Evolutionary conservation across 116 monocot species (phyloP), one percentile per base, ranked within the genome.

Genomic region (Phalaenopsis hybrid): DNA sequence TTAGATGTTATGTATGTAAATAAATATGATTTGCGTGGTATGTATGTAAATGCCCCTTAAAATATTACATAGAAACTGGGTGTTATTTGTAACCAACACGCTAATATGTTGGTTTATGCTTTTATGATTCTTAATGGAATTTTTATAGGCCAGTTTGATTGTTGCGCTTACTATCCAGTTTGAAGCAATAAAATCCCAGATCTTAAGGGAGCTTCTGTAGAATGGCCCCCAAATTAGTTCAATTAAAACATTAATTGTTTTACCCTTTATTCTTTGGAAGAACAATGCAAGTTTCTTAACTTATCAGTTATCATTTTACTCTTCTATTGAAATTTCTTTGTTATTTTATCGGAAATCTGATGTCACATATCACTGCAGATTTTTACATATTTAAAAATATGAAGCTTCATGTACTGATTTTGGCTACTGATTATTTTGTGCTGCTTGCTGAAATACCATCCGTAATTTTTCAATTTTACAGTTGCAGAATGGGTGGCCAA

Each of bases 401-500:
- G 65, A 25, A 23, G 2, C 41, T 73, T 73, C 17, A 73, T 41
- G 73, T 41, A 37, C 13, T 41, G 73, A 5, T 15, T 17, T 73
- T 73, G 69, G 31, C 44, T 43, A 74, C 5, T 37, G 17, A 75
- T 46, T 45, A 44, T 75, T 45, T 8, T 37, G 37, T 75, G 21
- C 0, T 44, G 15, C 21, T 20, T 8, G 44, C n/a, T 75, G 20
- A 75, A 45, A 75, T 75, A 41, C 37, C 34, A 12, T 3, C 72
- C 10, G 16, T 72, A 11, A 18, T 44, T 44, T 46, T 75, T 75
- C 21, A 25, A 78, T 74, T 57, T 12, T 20, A 16, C 13, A 33
- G 74, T 50, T 37, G 33, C 74, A 80, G 33, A 44, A 84, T 84
- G 79, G 61, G 79, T 17, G 34, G 45, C 63, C 57, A 59, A 75